These are phyloP conservation scores for Lasiodiplodia gonubiensis DNA, from an alignment of 2,329 filamentous ascomycete genomes.

Conservation along the genomic window DNA sequence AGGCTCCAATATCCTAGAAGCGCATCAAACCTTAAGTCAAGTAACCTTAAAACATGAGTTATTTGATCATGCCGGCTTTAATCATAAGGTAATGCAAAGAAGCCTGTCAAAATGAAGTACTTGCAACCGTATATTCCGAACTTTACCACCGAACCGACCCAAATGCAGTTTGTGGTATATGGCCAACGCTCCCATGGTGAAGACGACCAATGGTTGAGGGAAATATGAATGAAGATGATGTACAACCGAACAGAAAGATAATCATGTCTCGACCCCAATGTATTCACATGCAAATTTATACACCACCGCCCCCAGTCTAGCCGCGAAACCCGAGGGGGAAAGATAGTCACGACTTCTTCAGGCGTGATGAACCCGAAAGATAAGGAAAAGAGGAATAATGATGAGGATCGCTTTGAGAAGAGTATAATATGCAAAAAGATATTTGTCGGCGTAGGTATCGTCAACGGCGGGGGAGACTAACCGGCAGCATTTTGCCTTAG, in stretches of 20 bases:
- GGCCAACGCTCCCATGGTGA: not conserved
- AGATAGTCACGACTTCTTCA: not conserved
- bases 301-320: conserved; percentile 10
- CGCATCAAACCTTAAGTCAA: too few species aligned
- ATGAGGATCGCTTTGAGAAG: not conserved
- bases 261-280: not conserved
- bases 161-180: conserved; percentile 1
- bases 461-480: not conserved
- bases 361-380: not conserved
- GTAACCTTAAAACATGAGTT: too few species aligned
- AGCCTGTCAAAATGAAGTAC: too few species aligned
- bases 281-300: conserved; percentile 5
- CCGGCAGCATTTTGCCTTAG: conserved; percentile 17
- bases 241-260: not conserved
- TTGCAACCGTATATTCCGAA: not conserved
- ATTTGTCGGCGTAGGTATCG: not conserved
- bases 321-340: not conserved
- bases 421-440: not conserved
- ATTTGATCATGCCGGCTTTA: too few species aligned
- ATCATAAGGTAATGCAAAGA: too few species aligned
- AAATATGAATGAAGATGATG: not conserved
- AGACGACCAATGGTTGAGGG: not conserved
- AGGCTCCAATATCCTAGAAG: too few species aligned
- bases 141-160: not conserved
- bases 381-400: not conserved